A percentile compares a stretch with the other conserved stretches of the same genome.
These are phyloP conservation scores for Melampsora abietis-canadensis DNA, from an alignment of 1,284 basidiomycete species.

Conservation along the genomic window DNA sequence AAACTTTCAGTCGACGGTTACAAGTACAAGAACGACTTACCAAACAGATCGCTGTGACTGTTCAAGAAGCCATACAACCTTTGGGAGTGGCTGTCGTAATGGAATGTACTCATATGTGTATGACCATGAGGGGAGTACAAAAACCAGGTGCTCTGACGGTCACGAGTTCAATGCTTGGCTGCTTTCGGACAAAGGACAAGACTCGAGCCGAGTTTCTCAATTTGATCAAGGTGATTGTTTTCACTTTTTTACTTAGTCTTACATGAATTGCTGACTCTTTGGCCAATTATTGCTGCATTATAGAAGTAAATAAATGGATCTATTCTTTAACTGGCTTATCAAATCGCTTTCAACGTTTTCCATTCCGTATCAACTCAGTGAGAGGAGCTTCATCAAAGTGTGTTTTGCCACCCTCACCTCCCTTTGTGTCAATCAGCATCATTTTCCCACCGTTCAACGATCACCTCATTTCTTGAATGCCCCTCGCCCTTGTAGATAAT, in stretches of 20 bases:
- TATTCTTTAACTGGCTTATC: no score
- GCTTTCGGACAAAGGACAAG: conserved; percentile 94
- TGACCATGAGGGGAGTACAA: conserved; percentile 99
- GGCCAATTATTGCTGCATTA: no score
- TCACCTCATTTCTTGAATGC: no score
- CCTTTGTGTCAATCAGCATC: no score
- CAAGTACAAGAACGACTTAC: conserved; percentile 98
- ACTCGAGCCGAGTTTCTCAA: conserved; percentile 77
- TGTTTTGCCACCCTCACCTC: no score
- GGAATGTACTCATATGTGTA: conserved; percentile 81
- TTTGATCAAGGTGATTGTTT: conserved; percentile 43
- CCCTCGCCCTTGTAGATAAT: no score
- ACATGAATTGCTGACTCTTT: no score
- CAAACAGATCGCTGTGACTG: conserved; percentile 92
- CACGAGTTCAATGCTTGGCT: conserved; percentile 98
- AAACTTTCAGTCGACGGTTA: conserved; percentile 90
- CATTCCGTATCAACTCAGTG: no score
- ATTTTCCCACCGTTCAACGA: no score
- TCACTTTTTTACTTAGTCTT: background rate
- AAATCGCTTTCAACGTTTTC: no score
- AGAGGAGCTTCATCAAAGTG: no score
- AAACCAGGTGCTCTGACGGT: conserved; percentile 94
- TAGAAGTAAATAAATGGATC: no score
- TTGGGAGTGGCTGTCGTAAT: conserved; percentile 88
- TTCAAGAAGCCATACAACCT: conserved; percentile 95